A percentile compares a stretch with the other conserved stretches of the same genome.
phyloP scores from a whole-genome alignment of 495 filamentous ascomycete genomes.

The Aspergillus sclerotiicarbonarius region DNA sequence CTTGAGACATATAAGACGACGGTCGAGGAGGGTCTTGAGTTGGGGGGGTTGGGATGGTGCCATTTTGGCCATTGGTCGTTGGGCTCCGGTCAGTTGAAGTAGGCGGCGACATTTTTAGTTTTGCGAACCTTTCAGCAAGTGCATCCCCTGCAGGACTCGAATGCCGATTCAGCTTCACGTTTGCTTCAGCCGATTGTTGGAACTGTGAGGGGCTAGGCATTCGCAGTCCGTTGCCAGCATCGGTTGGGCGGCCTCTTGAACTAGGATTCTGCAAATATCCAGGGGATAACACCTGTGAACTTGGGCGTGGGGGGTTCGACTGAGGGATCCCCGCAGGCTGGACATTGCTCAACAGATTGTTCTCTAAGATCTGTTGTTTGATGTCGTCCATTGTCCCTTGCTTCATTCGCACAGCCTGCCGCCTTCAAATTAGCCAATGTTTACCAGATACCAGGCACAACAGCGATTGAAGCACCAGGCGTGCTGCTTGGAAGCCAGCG shows the following conservation, averaged over 20 bases:
- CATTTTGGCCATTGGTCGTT: conserved; percentile 20
- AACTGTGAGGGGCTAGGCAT: conserved; percentile 48
- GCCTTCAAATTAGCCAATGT: conserved; percentile 10
- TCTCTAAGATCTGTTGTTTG: conserved; percentile 45
- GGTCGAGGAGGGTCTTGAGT: conserved; percentile 30
- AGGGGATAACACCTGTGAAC: conserved; percentile 16
- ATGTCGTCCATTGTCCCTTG: conserved; percentile 46
- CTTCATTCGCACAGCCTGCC: conserved; percentile 45
- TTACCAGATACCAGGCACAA: background rate
- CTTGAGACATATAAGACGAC: conserved; percentile 20
- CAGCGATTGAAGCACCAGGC: background rate
- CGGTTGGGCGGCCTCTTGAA: conserved; percentile 27
- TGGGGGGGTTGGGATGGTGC: conserved; percentile 35
- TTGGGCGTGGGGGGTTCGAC: conserved; percentile 15
- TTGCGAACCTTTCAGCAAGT: conserved; percentile 49
- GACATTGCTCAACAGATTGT: conserved; percentile 36
- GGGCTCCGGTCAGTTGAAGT: conserved; percentile 2
- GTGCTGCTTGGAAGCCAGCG: background rate
- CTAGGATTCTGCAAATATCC: conserved; percentile 15
- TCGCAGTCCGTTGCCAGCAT: conserved; percentile 23
- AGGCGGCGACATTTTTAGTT: conserved; percentile 31
- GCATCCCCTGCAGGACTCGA: conserved; percentile 35
- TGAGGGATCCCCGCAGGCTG: conserved; percentile 25
- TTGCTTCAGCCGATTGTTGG: conserved; percentile 25
- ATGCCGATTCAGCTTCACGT: conserved; percentile 21